These are phyloP conservation scores for Nitzschia inconspicua DNA, from an alignment of 108 stramenopile species.

Conservation along the genomic window DNA sequence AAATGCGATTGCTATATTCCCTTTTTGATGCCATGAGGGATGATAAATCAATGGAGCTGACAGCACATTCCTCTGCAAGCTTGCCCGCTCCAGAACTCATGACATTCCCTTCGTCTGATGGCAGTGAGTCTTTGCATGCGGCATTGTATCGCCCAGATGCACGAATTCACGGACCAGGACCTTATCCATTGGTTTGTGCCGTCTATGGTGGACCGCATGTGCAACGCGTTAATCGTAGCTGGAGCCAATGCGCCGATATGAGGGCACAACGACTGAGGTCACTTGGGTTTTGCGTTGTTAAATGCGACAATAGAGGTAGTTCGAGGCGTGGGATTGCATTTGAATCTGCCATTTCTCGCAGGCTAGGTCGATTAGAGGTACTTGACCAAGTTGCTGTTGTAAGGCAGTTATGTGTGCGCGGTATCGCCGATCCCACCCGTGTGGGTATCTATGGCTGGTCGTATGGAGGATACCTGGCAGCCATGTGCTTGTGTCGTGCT, in stretches of 20 bases:
- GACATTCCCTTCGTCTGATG: conserved; percentile 58
- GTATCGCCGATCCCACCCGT: conserved; percentile 71
- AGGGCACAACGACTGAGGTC: conserved; percentile 77
- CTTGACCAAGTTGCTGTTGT: conserved; percentile 89
- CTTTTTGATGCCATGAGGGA: conserved; percentile 46
- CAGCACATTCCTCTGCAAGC: conserved; percentile 12
- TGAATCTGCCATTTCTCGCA: conserved; percentile 72
- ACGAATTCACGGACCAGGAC: conserved; percentile 65
- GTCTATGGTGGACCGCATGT: conserved; percentile 97
- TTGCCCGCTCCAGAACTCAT: conserved; percentile 53
- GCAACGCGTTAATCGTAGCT: conserved; percentile 74
- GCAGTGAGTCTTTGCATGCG: conserved; percentile 60
- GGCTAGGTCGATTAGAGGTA: conserved; percentile 86
- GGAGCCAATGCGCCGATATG: conserved; percentile 84
- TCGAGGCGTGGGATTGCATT: conserved; percentile 84
- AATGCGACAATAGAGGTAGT: conserved; percentile 94
- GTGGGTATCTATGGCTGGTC: conserved; percentile 96
- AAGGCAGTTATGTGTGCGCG: conserved; percentile 46
- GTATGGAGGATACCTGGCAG: conserved; percentile 93
- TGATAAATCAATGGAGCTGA: conserved; percentile 34
- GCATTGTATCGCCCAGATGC: conserved; percentile 82
- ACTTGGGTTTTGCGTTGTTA: conserved; percentile 88
- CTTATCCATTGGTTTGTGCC: conserved; percentile 83
- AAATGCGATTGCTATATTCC: conserved; percentile 18
- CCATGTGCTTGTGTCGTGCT: conserved; percentile 84